These are phyloP conservation scores for Aureobasidium sp. DNA, from an alignment of 2,329 filamentous ascomycete genomes.

Conservation along the genomic window DNA sequence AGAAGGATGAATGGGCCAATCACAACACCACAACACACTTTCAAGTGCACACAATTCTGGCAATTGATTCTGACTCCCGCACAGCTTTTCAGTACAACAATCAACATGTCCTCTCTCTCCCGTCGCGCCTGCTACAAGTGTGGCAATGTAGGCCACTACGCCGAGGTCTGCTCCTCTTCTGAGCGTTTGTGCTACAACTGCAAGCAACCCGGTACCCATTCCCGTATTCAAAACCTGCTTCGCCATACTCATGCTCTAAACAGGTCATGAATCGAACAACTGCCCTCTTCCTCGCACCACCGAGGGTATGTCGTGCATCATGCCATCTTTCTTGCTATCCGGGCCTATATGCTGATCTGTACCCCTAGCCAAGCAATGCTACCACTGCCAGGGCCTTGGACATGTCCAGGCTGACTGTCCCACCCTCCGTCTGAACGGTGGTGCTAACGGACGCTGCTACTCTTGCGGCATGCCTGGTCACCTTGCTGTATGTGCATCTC, in stretches of 20 bases:
- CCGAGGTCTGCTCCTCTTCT: constrained; percentile 92
- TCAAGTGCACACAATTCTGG: neutral
- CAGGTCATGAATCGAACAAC: constrained; percentile 92
- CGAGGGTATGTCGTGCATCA: constrained; percentile 54
- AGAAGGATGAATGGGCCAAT: neutral
- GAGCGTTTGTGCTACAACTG: constrained; percentile 99
- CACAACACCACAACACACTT: neutral
- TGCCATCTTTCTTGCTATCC: neutral
- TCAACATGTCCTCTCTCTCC: constrained; percentile 43
- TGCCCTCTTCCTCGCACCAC: constrained; percentile 95
- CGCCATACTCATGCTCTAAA: constrained; percentile 19
- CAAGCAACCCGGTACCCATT: constrained; percentile 67
- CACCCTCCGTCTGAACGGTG: constrained; percentile 80
- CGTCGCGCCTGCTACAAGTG: constrained; percentile 47
- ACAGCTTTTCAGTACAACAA: neutral
- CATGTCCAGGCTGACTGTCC: constrained; percentile 99
- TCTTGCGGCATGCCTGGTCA: constrained; percentile 91
- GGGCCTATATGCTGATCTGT: constrained; percentile 8
- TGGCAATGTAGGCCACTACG: constrained; percentile 46
- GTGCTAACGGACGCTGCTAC: constrained; percentile 84
- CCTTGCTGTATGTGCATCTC: constrained; percentile 58
- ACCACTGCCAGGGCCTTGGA: constrained; percentile 96
- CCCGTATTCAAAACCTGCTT: neutral
- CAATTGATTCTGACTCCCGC: neutral
- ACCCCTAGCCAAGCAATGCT: constrained; percentile 88